Evolutionary conservation across 805 yeast species (phyloP).

Genomic region (Priceomyces fermenticarens): DNA sequence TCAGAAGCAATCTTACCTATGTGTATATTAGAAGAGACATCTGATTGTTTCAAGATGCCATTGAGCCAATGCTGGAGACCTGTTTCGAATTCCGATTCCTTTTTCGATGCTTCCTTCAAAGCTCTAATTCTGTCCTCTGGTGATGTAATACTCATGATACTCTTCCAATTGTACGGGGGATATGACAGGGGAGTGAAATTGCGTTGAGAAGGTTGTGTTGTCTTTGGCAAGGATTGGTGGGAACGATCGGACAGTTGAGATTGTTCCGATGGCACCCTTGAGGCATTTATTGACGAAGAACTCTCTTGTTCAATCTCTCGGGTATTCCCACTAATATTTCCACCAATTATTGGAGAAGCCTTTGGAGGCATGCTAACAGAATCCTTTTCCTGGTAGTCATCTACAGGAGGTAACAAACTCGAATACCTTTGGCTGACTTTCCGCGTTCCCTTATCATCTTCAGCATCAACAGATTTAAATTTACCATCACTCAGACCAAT

Average conservation of each 20-base stretch:
- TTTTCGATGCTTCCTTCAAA: constrained; percentile 40
- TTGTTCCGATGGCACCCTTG: neutral
- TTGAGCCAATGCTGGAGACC: constrained; percentile 60
- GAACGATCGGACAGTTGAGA: neutral
- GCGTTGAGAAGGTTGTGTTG: neutral
- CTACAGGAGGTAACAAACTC: constrained; percentile 18
- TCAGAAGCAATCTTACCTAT: constrained; percentile 57
- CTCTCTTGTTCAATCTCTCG: too few relatives aligned
- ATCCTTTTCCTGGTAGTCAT: neutral
- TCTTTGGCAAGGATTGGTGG: too few relatives aligned
- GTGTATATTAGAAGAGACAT: constrained; percentile 32
- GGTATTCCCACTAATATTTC: too few relatives aligned
- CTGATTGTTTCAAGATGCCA: constrained; percentile 40
- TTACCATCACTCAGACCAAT: too few relatives aligned
- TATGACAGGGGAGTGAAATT: constrained; percentile 11
- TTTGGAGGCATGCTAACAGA: too few relatives aligned
- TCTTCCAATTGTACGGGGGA: constrained; percentile 41
- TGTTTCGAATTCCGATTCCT: constrained; percentile 45
- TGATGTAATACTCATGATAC: constrained; percentile 37
- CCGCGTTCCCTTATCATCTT: neutral
- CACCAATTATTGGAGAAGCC: too few relatives aligned
- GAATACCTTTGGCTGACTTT: constrained; percentile 17
- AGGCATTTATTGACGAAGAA: too few relatives aligned
- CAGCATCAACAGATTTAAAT: neutral
- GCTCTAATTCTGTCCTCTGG: constrained; percentile 40